Percentiles rank a stretch among this genome's conserved stretches.
These are phyloP conservation scores for Aspergillaceae sp. DNA, from an alignment of 2,329 filamentous ascomycete species.

Conservation along the genomic window DNA sequence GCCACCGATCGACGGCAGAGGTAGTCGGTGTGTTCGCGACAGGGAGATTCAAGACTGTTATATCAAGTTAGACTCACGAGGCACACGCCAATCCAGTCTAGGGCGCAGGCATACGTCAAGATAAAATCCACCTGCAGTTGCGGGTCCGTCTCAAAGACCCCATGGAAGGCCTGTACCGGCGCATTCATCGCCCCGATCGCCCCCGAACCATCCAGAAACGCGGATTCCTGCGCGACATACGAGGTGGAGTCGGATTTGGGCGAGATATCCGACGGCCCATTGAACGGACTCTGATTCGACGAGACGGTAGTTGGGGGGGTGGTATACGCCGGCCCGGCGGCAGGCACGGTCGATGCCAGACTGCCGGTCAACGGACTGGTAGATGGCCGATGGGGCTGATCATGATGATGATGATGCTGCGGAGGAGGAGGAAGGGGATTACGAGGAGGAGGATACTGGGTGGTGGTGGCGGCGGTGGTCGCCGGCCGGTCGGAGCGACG, in stretches of 20 bases:
- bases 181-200: slow-evolving; percentile 1
- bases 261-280: slow-evolving; percentile 19
- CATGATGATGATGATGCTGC: too few relatives aligned
- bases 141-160: slow-evolving; percentile 39
- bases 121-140: slow-evolving; percentile 42
- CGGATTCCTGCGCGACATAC: slow-evolving; percentile 1
- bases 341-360: slow-evolving; percentile 21
- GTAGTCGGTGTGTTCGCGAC: slow-evolving; percentile 56
- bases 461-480: too few relatives aligned
- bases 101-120: slow-evolving; percentile 31
- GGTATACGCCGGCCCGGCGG: slow-evolving; percentile 17
- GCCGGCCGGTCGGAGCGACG: slow-evolving; percentile 24
- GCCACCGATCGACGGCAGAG: slow-evolving; percentile 69
- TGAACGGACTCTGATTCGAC: slow-evolving; percentile 23
- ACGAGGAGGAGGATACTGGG: too few relatives aligned
- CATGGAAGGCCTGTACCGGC: slow-evolving; percentile 20
- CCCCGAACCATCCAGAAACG: slow-evolving; percentile 17
- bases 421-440: too few relatives aligned
- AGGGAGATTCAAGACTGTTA: slow-evolving; percentile 48
- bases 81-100: too few relatives aligned
- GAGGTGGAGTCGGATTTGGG: neutral
- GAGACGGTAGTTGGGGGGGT: slow-evolving; percentile 29
- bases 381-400: neutral
- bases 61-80: slow-evolving; percentile 1
- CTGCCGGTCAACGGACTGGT: slow-evolving; percentile 38